Evolutionary conservation across 1,139 yeast species (phyloP), one percentile per base, ranked within the genome.

Genomic region (Geotrichum histeridarum): DNA sequence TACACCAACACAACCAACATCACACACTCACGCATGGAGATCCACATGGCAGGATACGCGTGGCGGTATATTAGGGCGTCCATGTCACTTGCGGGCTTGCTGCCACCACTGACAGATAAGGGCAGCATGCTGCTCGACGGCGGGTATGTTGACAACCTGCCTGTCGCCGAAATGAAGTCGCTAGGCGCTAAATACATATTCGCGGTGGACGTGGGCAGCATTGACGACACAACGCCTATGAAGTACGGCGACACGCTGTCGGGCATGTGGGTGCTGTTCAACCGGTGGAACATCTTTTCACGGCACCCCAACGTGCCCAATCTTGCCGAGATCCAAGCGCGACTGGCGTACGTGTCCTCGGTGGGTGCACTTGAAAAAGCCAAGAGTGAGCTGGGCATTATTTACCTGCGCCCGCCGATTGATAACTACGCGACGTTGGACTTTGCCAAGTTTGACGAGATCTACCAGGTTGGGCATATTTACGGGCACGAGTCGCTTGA

Each of bases 151-250:
- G 99, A 93, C 67, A 93, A 93, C 67, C 73, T 93, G 56, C 95
- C 99, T 0, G 98, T 93, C 1, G 77, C 78, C 62, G 97, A 91
- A 66, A 93, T 93, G 98, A 66, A 69, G 51, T 77, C 82, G 42
- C 79, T 89, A 61, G 98, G 99, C 0, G 96, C 96, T 4, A 83
- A 84, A 55, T 80, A 86, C 47, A 84, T 93, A 32, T 82, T 93
- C 66, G 98, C 99, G 0, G 94, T 91, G n/a, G 99, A 93, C 70
- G 99, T 93, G 44, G 99, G 99, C 0, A 86, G 96, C 2, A 86
- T 85, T 9, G 98, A 93, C 67, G 98, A 91, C 63, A 78, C 93
- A 50, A 84, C 95, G 0, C 95, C 95, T 2, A 83, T 88, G 93
- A 75, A 78, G 50, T 93, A 90, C 67, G 99, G 99, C 3, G 99